Evolutionary conservation across 352 stramenopile genomes (phyloP).

Genomic region (Blastocystis sp.): DNA sequence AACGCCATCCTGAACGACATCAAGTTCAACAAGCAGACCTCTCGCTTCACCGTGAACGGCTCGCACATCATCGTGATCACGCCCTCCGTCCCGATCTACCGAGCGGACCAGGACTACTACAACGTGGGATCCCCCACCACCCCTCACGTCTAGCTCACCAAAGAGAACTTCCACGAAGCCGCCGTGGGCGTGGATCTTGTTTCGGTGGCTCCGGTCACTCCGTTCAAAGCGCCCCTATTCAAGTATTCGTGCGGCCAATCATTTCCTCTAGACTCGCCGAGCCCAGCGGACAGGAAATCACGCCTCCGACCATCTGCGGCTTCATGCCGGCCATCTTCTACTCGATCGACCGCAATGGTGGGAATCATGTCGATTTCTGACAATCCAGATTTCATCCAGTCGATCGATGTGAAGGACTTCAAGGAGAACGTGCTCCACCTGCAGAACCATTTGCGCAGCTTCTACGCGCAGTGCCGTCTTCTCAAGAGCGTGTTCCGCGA

Average conservation of each 20-base stretch:
- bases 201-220: constrained; percentile 46
- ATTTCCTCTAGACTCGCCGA: neutral
- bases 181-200: constrained; percentile 60
- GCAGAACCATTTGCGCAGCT: neutral
- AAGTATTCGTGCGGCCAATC: neutral
- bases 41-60: constrained; percentile 37
- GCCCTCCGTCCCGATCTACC: constrained; percentile 32
- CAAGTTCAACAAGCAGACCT: constrained; percentile 37
- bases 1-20: constrained; percentile 56
- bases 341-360: constrained; percentile 30
- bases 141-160: neutral
- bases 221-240: constrained; percentile 57
- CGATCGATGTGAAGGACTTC: constrained; percentile 25
- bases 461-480: constrained; percentile 29
- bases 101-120: neutral
- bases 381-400: constrained; percentile 51
- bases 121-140: neutral
- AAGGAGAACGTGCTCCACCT: neutral
- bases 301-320: neutral
- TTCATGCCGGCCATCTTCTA: constrained; percentile 71
- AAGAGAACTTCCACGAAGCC: constrained; percentile 63
- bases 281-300: neutral
- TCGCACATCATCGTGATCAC: constrained; percentile 67
- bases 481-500: constrained; percentile 6
- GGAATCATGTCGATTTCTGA: neutral